Base-by-base conservation (phyloP, 2,329 filamentous ascomycete genomes). In the Penicillium sp. region DNA sequence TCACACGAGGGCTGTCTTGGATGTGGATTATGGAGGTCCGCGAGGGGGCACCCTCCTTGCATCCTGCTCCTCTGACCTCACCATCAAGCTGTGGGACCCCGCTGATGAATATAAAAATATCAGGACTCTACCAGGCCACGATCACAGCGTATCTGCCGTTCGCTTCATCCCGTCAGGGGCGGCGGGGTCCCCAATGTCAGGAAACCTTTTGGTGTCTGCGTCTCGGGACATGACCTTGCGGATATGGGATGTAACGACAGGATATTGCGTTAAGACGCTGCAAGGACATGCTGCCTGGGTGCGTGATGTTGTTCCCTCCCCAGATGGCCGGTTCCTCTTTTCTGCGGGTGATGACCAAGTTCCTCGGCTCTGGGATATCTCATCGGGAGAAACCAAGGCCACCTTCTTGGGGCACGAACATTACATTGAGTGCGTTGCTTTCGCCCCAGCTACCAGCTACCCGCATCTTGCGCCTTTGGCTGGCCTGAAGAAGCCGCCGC, bases 101-200 rank as follows among this genome's bases (percentile, higher is more conserved):
- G 84, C 87, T 44, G 90, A 96, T 71, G 90, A 95, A 58, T 97
- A 97, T 79, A 96, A 96, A 74, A 97, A 96, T 70, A 96, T 96
- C 55, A 85, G 92, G 51, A 97, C 93, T 1, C 80, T 97, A 21
- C 89, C 90, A 0, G 93, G 93, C 6, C 93, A 97, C 75, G 93
- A 97, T 67, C 93, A 97, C 74, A 95, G 89, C 63, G 90, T 97
- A 54, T 95, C 90, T 65, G 88, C 90, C 3, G 87, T 97, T 31
- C 87, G 92, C 8, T 97, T 97, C 72, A 88, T 96, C 37, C 91
- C 91, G 2, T 91, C 88, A 8, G 90, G 90, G 22, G 89, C 89
- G 19, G 89, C 89, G 1, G 91, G 90, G 43, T 87, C 87, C 2
- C 89, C 89, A 2, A 82, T 87, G n/a, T 90, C 89, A 1, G 89